These are phyloP conservation scores for Microcos paniculata DNA, from an alignment of 345 rosid species.

Conservation along the genomic window DNA sequence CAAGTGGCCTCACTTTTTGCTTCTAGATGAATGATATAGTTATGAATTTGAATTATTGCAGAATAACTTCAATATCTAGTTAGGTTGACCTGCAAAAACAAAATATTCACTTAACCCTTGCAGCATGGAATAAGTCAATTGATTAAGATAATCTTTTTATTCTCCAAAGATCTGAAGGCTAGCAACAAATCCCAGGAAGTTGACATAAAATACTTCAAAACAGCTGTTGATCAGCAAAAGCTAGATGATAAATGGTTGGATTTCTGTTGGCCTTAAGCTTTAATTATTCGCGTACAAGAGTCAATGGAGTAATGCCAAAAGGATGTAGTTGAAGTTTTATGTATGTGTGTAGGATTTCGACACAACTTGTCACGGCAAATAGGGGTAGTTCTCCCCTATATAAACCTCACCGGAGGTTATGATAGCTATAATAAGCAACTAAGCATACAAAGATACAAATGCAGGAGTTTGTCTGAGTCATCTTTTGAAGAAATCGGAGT, in stretches of 20 bases:
- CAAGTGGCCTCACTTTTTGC: neutral
- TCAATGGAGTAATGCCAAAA: neutral
- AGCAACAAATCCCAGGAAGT: neutral
- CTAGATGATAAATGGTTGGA: neutral
- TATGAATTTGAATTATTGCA: neutral
- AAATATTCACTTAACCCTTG: conserved; percentile 21
- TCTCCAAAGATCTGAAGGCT: conserved; percentile 1
- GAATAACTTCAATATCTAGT: neutral
- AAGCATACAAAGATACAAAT: neutral
- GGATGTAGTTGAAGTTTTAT: neutral
- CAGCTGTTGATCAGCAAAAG: neutral
- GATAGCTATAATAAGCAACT: neutral
- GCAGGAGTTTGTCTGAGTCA: neutral
- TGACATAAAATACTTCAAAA: neutral
- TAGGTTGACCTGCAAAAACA: neutral
- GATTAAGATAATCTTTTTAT: neutral
- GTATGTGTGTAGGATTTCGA: neutral
- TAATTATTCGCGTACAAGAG: neutral
- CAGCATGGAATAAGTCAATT: neutral
- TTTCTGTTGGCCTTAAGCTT: neutral
- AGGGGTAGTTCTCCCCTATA: conserved; percentile 2
- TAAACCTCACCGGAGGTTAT: conserved; percentile 1
- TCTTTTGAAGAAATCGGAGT: conserved; percentile 9
- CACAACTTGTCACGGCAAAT: neutral
- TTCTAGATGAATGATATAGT: neutral